Evolutionary conservation across 2,329 filamentous ascomycete species (phyloP), one percentile per base, ranked within the genome.

Genomic region (Aspergillus eucalypticola): DNA sequence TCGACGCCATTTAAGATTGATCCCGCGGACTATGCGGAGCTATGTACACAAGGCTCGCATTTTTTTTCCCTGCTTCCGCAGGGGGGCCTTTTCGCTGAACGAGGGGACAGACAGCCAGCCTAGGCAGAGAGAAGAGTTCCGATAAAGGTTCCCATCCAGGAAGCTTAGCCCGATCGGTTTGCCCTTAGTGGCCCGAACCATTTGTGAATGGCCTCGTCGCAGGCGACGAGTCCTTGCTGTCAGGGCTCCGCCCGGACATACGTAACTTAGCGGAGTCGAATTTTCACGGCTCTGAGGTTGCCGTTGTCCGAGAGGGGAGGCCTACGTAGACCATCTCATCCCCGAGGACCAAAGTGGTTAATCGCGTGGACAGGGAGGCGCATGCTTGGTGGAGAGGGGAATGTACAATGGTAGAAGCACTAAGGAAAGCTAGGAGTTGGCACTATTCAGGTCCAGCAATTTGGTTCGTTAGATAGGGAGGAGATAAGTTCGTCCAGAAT

Each of bases 241-340:
- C 35, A 54, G 35, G 21, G 23, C 53, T 27, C 39, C 53, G 39
- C 53, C 39, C 53, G 10, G n/a, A 32, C 23, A 25, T 55, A 55
- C 53, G 53, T 55, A 55, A 55, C 53, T 50, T 19, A 39, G 53
- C 53, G 53, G 51, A 53, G 51, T 41, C 51, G 19, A 13, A 8
- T 19, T 6, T 29, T 52, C 50, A 32, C 21, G 50, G 27, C 27
- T 52, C 29, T 11, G 29, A 19, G 39, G 10, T 19, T 42, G 39
- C n/a, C 39, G 17, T 19, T 17, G 15, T 17, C 39, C n/a, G 39
- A 13, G 15, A 42, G 39, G 17, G n/a, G 39, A 42, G n/a, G 39
- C 39, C 1, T 19, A 42, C 39, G 39, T 42, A 42, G n/a, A 42
- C 39, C 39, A 42, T 5, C 8, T 11, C 39, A 35, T 35, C 39